Evolutionary conservation across 1,139 yeast genomes (phyloP).

Genomic region (Chernovozyma aurita): DNA sequence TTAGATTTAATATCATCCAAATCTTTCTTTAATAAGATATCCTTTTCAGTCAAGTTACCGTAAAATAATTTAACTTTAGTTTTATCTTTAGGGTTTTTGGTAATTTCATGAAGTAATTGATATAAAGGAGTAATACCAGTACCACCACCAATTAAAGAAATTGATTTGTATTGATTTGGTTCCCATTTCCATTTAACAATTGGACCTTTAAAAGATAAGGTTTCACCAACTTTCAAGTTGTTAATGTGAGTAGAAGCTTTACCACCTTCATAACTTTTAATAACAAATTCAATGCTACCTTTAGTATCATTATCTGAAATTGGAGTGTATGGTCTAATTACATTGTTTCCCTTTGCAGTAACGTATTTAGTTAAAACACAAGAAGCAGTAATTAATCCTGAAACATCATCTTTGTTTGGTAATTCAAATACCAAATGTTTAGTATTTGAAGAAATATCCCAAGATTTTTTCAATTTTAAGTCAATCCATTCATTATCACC

Average conservation of each 20-base stretch:
- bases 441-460: slow-evolving; percentile 58
- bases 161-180: slow-evolving; percentile 71
- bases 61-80: slow-evolving; percentile 71
- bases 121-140: slow-evolving; percentile 86
- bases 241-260: slow-evolving; percentile 77
- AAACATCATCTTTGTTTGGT: slow-evolving; percentile 59
- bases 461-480: slow-evolving; percentile 58
- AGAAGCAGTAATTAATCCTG: slow-evolving; percentile 83
- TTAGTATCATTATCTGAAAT: slow-evolving; percentile 61
- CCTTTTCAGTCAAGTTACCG: slow-evolving; percentile 75
- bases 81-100: slow-evolving; percentile 68
- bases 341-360: slow-evolving; percentile 80
- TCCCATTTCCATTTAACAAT: slow-evolving; percentile 88
- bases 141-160: slow-evolving; percentile 94
- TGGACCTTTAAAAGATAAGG: slow-evolving; percentile 92
- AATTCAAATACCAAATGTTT: slow-evolving; percentile 70
- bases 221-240: slow-evolving; percentile 70
- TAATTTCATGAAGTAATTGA: slow-evolving; percentile 79
- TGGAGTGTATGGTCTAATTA: slow-evolving; percentile 97
- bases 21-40: slow-evolving; percentile 75
- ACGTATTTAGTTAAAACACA: slow-evolving; percentile 76
- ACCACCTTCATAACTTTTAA: slow-evolving; percentile 83
- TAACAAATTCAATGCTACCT: slow-evolving; percentile 75
- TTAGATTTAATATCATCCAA: slow-evolving; percentile 63
- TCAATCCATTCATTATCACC: slow-evolving; percentile 82